A percentile compares a stretch with the other conserved stretches of the same genome.
phyloP scores from a whole-genome alignment of 805 yeast genomes.

The Candida broadrunensis region DNA sequence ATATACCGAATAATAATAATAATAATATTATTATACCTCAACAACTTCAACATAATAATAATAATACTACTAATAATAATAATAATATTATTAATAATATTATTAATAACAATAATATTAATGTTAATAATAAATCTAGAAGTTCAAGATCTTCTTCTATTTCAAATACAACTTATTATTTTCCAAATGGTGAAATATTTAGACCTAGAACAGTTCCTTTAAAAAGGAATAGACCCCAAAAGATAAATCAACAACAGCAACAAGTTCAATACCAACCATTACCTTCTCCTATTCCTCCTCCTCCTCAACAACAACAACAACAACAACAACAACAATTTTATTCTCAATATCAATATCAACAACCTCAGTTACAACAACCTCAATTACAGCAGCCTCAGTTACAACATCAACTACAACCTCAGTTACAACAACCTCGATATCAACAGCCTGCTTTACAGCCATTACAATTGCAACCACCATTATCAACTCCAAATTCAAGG shows the following conservation, averaged over 20 bases:
- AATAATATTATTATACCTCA: no score
- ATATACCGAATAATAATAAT: no score
- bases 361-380: background rate
- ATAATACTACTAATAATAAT: background rate
- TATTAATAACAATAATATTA: no score
- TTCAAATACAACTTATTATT: slow-evolving; percentile 29
- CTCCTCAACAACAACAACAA: slow-evolving; percentile 1
- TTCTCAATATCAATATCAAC: slow-evolving; percentile 2
- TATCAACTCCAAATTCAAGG: background rate
- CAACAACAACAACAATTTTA: slow-evolving; percentile 2
- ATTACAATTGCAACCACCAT: slow-evolving; percentile 1
- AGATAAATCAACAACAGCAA: background rate
- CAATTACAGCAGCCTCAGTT: background rate
- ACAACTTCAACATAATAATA: slow-evolving; percentile 1
- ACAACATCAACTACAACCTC: slow-evolving; percentile 4
- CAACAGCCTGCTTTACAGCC: background rate
- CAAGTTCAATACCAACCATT: background rate
- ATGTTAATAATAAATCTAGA: no score
- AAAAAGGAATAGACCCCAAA: slow-evolving; percentile 35
- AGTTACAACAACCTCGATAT: background rate
- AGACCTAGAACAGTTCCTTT: slow-evolving; percentile 42
- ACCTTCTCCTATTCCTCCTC: background rate
- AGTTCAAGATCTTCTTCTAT: background rate
- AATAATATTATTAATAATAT: background rate
- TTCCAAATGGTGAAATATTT: slow-evolving; percentile 56